Conservation (phyloP, 2,329 filamentous ascomycete species). For the Fusarium udum region DNA sequence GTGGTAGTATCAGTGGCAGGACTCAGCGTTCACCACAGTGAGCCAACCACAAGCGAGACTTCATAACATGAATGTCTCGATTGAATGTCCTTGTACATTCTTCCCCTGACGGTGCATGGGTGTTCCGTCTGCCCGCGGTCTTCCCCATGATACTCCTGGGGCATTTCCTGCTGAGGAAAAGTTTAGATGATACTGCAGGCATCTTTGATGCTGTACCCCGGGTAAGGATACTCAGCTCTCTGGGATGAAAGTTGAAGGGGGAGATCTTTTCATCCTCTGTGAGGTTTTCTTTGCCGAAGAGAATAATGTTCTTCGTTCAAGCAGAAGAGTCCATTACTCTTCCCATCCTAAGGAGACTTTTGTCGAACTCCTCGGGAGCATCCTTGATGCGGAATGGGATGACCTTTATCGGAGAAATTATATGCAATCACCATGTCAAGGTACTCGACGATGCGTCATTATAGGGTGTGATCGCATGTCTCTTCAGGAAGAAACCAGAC, state of each 20-base stretch:
- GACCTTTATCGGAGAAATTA: rapidly evolving
- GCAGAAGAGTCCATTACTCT: no score
- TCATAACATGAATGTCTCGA: not conserved
- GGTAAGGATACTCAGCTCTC: not conserved
- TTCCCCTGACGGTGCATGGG: no score
- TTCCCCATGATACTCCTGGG: no score
- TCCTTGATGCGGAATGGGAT: not conserved
- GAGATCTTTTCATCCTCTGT: not conserved
- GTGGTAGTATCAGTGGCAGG: not conserved
- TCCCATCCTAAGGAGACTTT: not conserved
- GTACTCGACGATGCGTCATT: not conserved
- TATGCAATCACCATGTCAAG: rapidly evolving
- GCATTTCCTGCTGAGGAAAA: no score
- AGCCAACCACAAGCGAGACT: no score
- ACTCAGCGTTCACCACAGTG: not conserved
- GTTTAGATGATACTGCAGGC: no score
- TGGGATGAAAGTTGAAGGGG: not conserved
- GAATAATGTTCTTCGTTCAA: no score
- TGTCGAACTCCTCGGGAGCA: not conserved
- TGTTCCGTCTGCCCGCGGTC: no score
- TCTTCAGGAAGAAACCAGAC: not conserved
- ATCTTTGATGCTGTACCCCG: no score
- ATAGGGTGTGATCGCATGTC: rapidly evolving
- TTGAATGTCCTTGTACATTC: no score
- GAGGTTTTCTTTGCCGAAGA: not conserved